These are phyloP conservation scores for Penicillium concentricum DNA, from an alignment of 2,329 filamentous ascomycete species.

Conservation along the genomic window DNA sequence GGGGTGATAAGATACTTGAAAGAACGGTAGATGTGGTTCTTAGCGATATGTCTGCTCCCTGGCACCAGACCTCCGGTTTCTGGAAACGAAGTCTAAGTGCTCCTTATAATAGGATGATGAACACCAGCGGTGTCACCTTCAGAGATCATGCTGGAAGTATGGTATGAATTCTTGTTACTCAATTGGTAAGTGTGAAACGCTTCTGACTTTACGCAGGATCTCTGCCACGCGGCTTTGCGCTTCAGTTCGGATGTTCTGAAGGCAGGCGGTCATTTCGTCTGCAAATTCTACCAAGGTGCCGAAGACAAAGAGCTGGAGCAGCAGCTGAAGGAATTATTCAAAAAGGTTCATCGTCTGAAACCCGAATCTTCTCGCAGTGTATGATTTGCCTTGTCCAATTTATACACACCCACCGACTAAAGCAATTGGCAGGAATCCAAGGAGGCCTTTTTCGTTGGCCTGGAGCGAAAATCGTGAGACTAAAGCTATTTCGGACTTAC, in stretches of 20 bases:
- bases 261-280: constrained; percentile 83
- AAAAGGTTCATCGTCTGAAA: constrained; percentile 80
- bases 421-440: constrained; percentile 64
- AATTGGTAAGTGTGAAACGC: neutral
- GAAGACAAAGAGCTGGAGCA: constrained; percentile 80
- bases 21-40: constrained; percentile 84
- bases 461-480: constrained; percentile 63
- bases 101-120: constrained; percentile 98
- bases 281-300: constrained; percentile 92
- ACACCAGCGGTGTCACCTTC: constrained; percentile 85
- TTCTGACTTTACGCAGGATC: constrained; percentile 60
- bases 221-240: constrained; percentile 78
- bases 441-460: constrained; percentile 81
- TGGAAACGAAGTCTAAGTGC: constrained; percentile 89
- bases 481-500: constrained; percentile 22
- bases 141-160: constrained; percentile 92
- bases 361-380: constrained; percentile 87
- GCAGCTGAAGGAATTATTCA: constrained; percentile 73
- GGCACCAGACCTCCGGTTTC: constrained; percentile 75
- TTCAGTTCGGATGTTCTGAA: constrained; percentile 85
- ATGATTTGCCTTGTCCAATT: constrained; percentile 19
- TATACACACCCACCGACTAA: constrained; percentile 14
- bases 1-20: constrained; percentile 31
- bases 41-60: constrained; percentile 99
- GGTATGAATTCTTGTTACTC: constrained; percentile 56